phyloP scores from a whole-genome alignment of 23 red algal species.

The Cyanidioschyzon merolae region DNA sequence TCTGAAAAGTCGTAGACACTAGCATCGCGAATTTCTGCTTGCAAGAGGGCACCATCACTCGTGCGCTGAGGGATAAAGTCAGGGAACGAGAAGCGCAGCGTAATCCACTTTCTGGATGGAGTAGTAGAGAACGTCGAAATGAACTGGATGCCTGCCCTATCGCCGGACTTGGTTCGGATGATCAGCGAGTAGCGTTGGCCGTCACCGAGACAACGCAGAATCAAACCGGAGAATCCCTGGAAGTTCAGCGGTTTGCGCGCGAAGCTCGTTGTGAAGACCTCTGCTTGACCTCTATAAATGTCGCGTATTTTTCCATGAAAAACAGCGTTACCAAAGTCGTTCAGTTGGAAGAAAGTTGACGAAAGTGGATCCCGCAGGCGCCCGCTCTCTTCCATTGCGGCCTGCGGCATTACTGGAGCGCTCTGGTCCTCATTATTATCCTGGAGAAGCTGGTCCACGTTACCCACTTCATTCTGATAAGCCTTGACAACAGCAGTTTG shows the following conservation, averaged over 20 bases:
- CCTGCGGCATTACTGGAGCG: background rate
- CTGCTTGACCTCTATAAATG: constrained; percentile 39
- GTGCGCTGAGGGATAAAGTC: constrained; percentile 29
- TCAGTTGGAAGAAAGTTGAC: background rate
- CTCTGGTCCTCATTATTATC: background rate
- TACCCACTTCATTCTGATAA: background rate
- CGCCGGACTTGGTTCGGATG: constrained; percentile 37
- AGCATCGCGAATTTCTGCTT: constrained; percentile 22
- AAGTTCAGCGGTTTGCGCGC: constrained; percentile 44
- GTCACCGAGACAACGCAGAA: constrained; percentile 77
- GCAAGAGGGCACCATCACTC: constrained; percentile 19
- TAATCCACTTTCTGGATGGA: constrained; percentile 63
- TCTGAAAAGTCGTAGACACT: constrained; percentile 35
- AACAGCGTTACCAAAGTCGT: background rate
- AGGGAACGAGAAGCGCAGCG: constrained; percentile 66
- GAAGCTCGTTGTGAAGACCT: constrained; percentile 20
- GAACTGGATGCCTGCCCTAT: constrained; percentile 48
- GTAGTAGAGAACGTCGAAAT: constrained; percentile 51
- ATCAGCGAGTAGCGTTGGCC: constrained; percentile 65
- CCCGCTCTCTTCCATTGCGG: background rate
- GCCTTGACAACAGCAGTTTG: background rate
- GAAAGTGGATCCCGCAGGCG: constrained; percentile 30
- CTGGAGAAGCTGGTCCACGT: constrained; percentile 4
- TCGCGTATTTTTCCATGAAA: constrained; percentile 64
- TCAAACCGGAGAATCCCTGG: constrained; percentile 61